Base-by-base conservation (phyloP, 345 rosid genomes). In the Acer yangbiense region DNA sequence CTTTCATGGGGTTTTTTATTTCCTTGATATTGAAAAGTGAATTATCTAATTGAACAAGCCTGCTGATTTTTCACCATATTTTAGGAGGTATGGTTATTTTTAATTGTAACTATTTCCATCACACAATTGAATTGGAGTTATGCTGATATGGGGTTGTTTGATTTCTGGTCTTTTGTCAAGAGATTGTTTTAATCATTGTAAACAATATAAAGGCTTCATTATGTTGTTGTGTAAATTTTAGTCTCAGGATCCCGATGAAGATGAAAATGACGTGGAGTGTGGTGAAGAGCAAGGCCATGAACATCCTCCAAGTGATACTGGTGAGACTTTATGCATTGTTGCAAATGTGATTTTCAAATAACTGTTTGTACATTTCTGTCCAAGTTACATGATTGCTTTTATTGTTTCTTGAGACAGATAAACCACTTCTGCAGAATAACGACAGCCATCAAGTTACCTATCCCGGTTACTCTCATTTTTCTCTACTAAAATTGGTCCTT, bases 241-340 rank as follows among this genome's bases (percentile, higher is more conserved):
- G 72, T 76, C 75, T 69, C 78, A 70, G 81, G 79, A 79, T 61
- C 55, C 46, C 2, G 43, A 60, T 61, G 48, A 35, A 2, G 50
- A 60, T 46, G 50, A 57, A 27, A 73, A 80, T 65, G 77, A 73
- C 16, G 27, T 20, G 79, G 83, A 80, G 74, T 72, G 21, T 52
- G 75, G 39, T 44, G 44, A 67, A 29, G 73, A 80, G 73, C 55
- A 17, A 55, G 71, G 78, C 57, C 55, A 39, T 29, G 79, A 72
- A 76, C 58, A 66, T 77, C 70, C 60, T 39, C 81, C 60, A 32
- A 75, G 52, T 27, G 68, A 76, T 63, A 16, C 50, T 21, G 84
- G 87, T 85, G 72, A 73, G 82, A 66, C 73, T 82, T 75, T 73
- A 54, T 43, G 29, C 70, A 21, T 58, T 75, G 23, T 70, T 55